Conservation (phyloP, 331 rosid species). For the Phaseolus coccineus region DNA sequence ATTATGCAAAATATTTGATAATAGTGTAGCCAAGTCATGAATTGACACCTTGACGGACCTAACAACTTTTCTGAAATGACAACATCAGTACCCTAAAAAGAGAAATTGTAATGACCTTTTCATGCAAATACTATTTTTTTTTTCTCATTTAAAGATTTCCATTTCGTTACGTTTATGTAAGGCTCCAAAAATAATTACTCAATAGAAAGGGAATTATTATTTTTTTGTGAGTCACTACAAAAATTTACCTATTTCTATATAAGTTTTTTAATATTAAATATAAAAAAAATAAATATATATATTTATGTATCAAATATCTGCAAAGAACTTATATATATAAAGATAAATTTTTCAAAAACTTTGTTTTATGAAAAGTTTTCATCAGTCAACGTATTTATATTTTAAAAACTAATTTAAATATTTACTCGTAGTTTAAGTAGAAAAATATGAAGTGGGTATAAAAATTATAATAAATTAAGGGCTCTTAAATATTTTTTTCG, state of each 20-base stretch:
- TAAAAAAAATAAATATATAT: no score
- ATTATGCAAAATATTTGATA: background rate
- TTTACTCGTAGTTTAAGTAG: background rate
- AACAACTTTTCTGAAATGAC: background rate
- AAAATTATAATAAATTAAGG: background rate
- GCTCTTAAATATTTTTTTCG: no score
- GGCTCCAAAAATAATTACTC: background rate
- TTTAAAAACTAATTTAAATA: no score
- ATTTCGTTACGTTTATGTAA: constrained; percentile 27
- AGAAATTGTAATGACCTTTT: constrained; percentile 22
- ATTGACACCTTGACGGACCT: constrained; percentile 18
- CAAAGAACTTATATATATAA: no score
- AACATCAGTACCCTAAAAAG: constrained; percentile 16
- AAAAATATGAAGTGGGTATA: background rate
- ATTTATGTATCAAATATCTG: no score
- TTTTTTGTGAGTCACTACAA: background rate
- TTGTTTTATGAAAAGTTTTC: no score
- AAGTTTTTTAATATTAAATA: no score
- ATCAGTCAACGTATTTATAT: no score
- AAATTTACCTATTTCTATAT: no score
- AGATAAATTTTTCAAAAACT: no score
- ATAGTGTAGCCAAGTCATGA: background rate
- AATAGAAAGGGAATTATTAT: background rate
- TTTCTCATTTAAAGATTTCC: background rate
- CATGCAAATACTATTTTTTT: background rate